Evolutionary conservation across 768 basidiomycete species (phyloP).

Genomic region (Calvatia gigantea): DNA sequence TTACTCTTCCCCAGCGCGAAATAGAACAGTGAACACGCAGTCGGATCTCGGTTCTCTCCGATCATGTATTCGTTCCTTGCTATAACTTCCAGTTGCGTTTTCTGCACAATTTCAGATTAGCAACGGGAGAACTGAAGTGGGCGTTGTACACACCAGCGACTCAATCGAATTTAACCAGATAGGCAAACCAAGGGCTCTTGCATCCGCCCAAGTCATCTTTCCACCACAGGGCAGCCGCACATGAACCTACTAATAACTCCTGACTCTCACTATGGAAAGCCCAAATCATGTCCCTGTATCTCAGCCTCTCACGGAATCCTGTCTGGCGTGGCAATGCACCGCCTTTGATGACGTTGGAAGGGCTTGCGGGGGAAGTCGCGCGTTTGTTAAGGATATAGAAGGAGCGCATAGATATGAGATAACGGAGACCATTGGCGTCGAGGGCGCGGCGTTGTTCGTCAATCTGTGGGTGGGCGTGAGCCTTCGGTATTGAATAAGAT

Average conservation of each 20-base stretch:
- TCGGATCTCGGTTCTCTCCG: conserved; percentile 85
- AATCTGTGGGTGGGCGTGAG: conserved; percentile 43
- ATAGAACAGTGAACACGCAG: conserved; percentile 85
- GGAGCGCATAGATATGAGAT: conserved; percentile 88
- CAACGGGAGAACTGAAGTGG: neutral
- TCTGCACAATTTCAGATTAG: conserved; percentile 39
- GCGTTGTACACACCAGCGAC: conserved; percentile 58
- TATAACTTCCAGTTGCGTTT: conserved; percentile 77
- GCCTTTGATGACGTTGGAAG: conserved; percentile 46
- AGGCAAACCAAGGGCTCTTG: conserved; percentile 80
- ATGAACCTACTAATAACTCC: conserved; percentile 71
- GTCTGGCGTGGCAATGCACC: conserved; percentile 40
- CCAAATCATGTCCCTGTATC: conserved; percentile 95
- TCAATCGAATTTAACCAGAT: conserved; percentile 85
- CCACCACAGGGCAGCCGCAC: conserved; percentile 69
- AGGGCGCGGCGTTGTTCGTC: conserved; percentile 89
- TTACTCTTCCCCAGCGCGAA: conserved; percentile 92
- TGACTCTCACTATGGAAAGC: conserved; percentile 96
- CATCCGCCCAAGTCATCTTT: conserved; percentile 90
- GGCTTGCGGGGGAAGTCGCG: conserved; percentile 27
- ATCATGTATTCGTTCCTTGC: conserved; percentile 93
- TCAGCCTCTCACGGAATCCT: conserved; percentile 70
- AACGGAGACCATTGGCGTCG: conserved; percentile 90
- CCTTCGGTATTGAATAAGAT: neutral
- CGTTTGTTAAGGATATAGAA: conserved; percentile 83